phyloP scores from a whole-genome alignment of 805 yeast species.

The Candida railenensis region DNA sequence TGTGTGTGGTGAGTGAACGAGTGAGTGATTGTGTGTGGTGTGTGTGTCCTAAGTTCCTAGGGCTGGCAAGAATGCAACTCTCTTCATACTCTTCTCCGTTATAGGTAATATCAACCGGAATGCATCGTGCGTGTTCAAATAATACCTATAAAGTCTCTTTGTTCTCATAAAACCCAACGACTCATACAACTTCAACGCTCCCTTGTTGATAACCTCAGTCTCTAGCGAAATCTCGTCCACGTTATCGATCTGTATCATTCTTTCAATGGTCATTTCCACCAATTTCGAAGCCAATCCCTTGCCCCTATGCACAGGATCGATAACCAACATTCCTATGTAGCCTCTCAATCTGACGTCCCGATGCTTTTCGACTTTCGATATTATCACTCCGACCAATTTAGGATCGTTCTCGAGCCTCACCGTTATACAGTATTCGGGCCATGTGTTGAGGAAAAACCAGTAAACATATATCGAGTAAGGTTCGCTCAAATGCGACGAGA shows the following conservation, averaged over 20 bases:
- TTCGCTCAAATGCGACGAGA: constrained; percentile 78
- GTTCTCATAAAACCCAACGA: constrained; percentile 72
- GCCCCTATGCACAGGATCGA: constrained; percentile 68
- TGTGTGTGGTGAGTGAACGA: too few species aligned
- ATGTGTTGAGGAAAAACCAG: constrained; percentile 81
- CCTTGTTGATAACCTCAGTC: constrained; percentile 78
- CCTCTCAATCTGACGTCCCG: constrained; percentile 75
- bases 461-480: constrained; percentile 94
- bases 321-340: constrained; percentile 95
- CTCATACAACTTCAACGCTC: constrained; percentile 70
- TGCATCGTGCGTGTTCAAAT: constrained; percentile 91
- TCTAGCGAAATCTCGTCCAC: constrained; percentile 94
- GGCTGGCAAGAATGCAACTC: constrained; percentile 56
- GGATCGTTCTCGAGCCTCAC: constrained; percentile 43
- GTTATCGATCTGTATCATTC: constrained; percentile 56
- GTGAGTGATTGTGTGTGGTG: too few species aligned
- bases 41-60: too few species aligned
- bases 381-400: constrained; percentile 73
- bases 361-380: constrained; percentile 79
- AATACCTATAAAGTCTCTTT: constrained; percentile 81
- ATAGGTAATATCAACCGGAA: constrained; percentile 82
- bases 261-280: constrained; percentile 58
- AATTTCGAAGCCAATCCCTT: constrained; percentile 78
- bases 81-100: constrained; percentile 44
- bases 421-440: constrained; percentile 82